phyloP scores from a whole-genome alignment of 2,329 filamentous ascomycete genomes.

The Sclerotinia subarctica region DNA sequence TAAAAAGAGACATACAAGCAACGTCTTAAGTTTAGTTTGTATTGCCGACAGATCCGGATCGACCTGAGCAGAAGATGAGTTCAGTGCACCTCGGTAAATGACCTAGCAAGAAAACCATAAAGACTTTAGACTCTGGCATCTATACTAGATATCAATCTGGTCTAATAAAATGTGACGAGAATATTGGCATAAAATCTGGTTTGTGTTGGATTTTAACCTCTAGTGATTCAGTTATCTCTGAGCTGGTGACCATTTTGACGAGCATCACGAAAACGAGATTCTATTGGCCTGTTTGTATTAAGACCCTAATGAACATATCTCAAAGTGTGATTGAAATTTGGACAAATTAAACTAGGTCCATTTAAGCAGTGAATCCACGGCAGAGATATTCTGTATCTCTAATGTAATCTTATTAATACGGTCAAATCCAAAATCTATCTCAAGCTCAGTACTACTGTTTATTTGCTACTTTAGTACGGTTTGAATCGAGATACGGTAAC shows the following conservation, averaged over 20 bases:
- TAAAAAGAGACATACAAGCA: accelerated
- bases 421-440: neutral
- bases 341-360: neutral
- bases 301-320: neutral
- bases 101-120: neutral
- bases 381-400: neutral
- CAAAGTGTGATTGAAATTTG: neutral
- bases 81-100: neutral
- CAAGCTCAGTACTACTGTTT: neutral
- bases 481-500: neutral
- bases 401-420: neutral
- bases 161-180: neutral
- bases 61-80: neutral
- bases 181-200: neutral
- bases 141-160: neutral
- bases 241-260: neutral
- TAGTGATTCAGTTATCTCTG: neutral
- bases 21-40: neutral
- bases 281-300: no score
- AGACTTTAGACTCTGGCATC: no score
- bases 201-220: neutral
- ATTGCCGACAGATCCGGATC: neutral
- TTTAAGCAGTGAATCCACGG: neutral
- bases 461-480: neutral
- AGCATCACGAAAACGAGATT: neutral